phyloP scores from a whole-genome alignment of 148 eudicot genomes.

The Chenopodium formosanum region DNA sequence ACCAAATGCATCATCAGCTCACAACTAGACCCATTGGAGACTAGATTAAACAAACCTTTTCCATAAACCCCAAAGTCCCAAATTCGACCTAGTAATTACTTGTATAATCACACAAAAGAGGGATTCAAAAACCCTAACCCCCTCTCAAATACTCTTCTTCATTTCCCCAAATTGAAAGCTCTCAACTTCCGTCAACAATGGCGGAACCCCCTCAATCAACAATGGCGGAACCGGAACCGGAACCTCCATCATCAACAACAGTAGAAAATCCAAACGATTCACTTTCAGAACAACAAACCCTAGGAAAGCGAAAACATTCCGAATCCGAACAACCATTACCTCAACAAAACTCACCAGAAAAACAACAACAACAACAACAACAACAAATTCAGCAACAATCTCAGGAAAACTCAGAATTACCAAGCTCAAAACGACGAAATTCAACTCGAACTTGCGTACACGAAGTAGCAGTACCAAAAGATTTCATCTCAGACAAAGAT shows the following conservation, averaged over 20 bases:
- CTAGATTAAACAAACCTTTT: neutral
- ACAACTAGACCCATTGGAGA: too few species aligned
- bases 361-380: neutral
- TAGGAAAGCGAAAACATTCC: conserved; percentile 46
- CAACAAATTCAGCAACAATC: neutral
- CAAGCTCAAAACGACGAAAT: conserved; percentile 33
- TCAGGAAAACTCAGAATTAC: conserved; percentile 8
- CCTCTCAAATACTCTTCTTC: conserved; percentile 9
- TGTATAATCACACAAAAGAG: too few species aligned
- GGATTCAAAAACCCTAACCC: conserved; percentile 26
- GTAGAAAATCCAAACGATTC: neutral
- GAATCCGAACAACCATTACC: conserved; percentile 15
- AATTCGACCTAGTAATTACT: neutral
- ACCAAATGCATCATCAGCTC: too few species aligned
- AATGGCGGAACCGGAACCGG: neutral
- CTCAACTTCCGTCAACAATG: conserved; percentile 19
- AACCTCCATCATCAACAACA: neutral
- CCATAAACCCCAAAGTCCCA: neutral
- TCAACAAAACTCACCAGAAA: neutral
- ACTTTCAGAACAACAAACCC: neutral
- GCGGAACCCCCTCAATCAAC: conserved; percentile 4
- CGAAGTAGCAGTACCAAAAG: conserved; percentile 84
- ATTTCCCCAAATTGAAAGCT: conserved; percentile 8
- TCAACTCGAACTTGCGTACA: conserved; percentile 73
- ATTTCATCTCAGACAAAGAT: conserved; percentile 39